Base-by-base conservation (phyloP, 148 eudicot species). In the Vaccinium darrowii region DNA sequence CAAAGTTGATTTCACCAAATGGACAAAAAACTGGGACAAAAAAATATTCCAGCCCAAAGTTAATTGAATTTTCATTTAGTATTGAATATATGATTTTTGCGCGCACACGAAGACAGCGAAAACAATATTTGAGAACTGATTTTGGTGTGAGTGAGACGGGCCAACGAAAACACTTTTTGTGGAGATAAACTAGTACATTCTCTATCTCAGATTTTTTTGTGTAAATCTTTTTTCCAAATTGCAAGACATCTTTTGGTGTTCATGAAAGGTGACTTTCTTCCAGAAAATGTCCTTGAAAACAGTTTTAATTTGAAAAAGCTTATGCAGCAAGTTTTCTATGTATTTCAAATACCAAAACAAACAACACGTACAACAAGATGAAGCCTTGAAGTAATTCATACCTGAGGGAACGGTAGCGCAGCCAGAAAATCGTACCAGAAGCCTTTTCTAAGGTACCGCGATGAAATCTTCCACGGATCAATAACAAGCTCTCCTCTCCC, bases 381-480 rank as follows among this genome's bases (percentile, higher is more conserved):
- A 63, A 8, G 7, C 6, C 47, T 3, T 7, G 30, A 19, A 63
- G 12, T 13, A 43, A 0, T 10, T 50, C 36, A 73, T 73, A 51
- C 98, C 95, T 94, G 98, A 18, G 98, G 98, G 79, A 94, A 88
- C 43, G 98, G 98, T 21, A 94, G 85, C 15, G 95, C 93, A 60
- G 98, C 92, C 13, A 93, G 4, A 13, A 92, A 81, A 58, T 94
- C 95, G 33, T 91, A 54, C 88, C 91, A 89, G 60, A 93, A 91
- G 3, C 86, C 89, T 19, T 80, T 91, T 47, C 76, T 79, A 2
- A 92, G 18, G 71, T 94, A 94, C 33, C 94, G 86, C 21, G 27
- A 21, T 30, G 92, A 90, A 25, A 94, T 92, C 86, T 88, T 91
- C 7, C 84, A 76, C 12, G 91, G 84, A 52, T 93, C 93, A 3